phyloP scores from a whole-genome alignment of 805 yeast genomes.

The Priceomyces melissophilus region DNA sequence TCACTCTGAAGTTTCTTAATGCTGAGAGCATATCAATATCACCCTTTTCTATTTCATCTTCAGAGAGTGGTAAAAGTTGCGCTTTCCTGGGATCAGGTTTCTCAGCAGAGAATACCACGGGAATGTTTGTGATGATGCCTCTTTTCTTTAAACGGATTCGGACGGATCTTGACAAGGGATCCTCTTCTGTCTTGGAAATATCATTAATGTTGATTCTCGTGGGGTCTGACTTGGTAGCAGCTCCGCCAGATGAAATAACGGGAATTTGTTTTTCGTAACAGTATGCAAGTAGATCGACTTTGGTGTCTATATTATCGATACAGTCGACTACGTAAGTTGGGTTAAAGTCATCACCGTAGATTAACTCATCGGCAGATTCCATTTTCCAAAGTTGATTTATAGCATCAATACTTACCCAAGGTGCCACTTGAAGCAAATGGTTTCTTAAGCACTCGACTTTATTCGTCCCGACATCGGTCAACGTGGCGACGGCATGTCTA shows the following conservation, averaged over 20 bases:
- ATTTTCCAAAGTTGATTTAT: constrained; percentile 73
- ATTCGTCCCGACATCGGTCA: constrained; percentile 87
- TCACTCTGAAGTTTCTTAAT: constrained; percentile 82
- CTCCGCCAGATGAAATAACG: constrained; percentile 94
- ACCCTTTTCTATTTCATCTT: constrained; percentile 76
- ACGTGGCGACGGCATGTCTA: constrained; percentile 91
- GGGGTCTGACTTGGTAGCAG: constrained; percentile 95
- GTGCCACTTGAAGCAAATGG: constrained; percentile 74
- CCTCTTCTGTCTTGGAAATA: constrained; percentile 87
- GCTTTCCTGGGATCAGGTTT: constrained; percentile 97
- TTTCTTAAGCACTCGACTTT: constrained; percentile 77
- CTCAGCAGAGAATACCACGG: constrained; percentile 90
- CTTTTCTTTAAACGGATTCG: constrained; percentile 77
- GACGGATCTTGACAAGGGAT: constrained; percentile 83
- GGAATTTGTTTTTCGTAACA: constrained; percentile 58
- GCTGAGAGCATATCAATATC: constrained; percentile 85
- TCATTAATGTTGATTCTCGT: constrained; percentile 88
- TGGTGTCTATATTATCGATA: constrained; percentile 96
- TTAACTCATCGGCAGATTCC: constrained; percentile 59
- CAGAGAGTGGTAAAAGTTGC: constrained; percentile 76
- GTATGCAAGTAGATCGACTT: constrained; percentile 80
- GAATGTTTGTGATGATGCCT: constrained; percentile 74
- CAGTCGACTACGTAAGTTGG: constrained; percentile 90
- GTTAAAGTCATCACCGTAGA: constrained; percentile 42
- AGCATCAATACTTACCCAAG: constrained; percentile 88